Base-by-base conservation (phyloP, 257 asterid species). In the Lithospermum erythrorhizon region DNA sequence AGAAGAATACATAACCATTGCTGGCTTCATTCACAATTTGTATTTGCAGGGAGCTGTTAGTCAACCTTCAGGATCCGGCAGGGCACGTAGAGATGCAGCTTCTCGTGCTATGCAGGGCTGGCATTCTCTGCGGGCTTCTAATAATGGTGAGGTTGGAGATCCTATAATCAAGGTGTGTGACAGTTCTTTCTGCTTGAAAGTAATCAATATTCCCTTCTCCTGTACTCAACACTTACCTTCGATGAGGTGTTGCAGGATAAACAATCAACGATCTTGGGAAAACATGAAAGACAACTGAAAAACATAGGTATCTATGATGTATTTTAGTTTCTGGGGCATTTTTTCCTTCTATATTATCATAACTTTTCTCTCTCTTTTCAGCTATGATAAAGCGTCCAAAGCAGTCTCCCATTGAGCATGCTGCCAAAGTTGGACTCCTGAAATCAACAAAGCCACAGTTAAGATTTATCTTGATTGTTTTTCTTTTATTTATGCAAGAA, bases 41-140 rank as follows among this genome's bases (percentile, higher is more conserved):
- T 41, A 60, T 72, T 70, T 69, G 81, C 89, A 90, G 96, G 90
- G 76, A n/a, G 84, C 77, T 72, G 72, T 53, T 48, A 61, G 65
- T 73, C 89, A 83, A 57, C 74, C 84, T 67, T 58, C 90, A 52
- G 95, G 89, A 67, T 83, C 95, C 21, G 96, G 96, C 60, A 83
- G 96, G 72, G 95, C 95, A 65, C 83, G 97, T 77, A 81, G 97
- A 75, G 96, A 87, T 81, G 95, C 95, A 49, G 97, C 96, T 23
- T 95, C 97, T 69, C 97, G 97, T 70, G 97, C 97, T 70, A 90
- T 90, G 95, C 96, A 90, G 72, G 97, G 97, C 68, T 90, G 97
- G 96, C 97, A 87, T 67, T 81, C 95, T 65, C 91, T 84, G 73
- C 90, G 96, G 45, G 90, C 81, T 76, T 82, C 83, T 47, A 86